These are phyloP conservation scores for Bonia amplexicaulis DNA, from an alignment of 176 grass and related monocot genomes.

Conservation along the genomic window DNA sequence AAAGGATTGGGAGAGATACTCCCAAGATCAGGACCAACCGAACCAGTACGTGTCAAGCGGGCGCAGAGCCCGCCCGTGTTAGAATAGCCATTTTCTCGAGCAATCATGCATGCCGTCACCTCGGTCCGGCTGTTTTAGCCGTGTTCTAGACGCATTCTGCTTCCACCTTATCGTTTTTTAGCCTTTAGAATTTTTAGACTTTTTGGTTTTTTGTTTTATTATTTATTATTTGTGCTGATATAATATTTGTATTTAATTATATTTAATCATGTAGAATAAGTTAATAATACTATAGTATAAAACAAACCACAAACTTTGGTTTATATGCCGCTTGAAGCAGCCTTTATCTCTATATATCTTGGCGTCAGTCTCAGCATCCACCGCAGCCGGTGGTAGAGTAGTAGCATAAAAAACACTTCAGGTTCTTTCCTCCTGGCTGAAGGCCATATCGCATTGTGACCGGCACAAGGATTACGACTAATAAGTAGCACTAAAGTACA, in stretches of 20 bases:
- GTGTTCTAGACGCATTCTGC: too few relatives aligned
- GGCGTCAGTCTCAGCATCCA: not conserved
- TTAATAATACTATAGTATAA: too few relatives aligned
- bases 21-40: not conserved
- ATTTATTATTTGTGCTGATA: too few relatives aligned
- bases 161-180: too few relatives aligned
- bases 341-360: not conserved
- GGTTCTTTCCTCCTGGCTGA: not conserved
- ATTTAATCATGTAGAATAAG: too few relatives aligned
- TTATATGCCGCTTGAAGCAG: too few relatives aligned
- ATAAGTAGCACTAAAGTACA: not conserved
- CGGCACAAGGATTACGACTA: not conserved
- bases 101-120: slow-evolving; percentile 22
- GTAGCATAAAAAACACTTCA: not conserved
- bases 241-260: too few relatives aligned
- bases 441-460: not conserved
- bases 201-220: too few relatives aligned
- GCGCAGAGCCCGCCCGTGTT: not conserved
- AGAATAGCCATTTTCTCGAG: not conserved
- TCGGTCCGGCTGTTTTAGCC: not conserved
- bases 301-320: too few relatives aligned
- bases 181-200: too few relatives aligned
- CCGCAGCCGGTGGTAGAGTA: not conserved
- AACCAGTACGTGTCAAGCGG: not conserved
- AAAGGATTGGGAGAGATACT: not conserved